Evolutionary conservation across 2,329 filamentous ascomycete genomes (phyloP).

Genomic region (Amesomyces nigricolor): DNA sequence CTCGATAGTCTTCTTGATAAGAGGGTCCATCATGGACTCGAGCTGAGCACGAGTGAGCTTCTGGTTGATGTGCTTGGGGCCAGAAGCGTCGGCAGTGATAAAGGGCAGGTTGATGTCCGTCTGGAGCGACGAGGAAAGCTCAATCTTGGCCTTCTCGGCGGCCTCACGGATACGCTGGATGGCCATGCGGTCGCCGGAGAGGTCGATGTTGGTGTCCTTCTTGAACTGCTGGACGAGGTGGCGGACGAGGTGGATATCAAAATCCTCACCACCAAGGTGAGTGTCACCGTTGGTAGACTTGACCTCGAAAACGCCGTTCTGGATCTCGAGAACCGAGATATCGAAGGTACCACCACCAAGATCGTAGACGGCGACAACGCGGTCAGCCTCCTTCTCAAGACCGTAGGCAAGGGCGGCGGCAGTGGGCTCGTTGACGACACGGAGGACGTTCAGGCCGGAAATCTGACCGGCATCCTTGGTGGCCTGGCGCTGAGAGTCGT

Average conservation of each 20-base stretch:
- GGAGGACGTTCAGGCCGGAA: conserved; percentile 89
- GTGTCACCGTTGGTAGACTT: conserved; percentile 99
- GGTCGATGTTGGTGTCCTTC: conserved; percentile 87
- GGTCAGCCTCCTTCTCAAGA: conserved; percentile 88
- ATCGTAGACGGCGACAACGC: conserved; percentile 92
- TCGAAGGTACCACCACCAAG: conserved; percentile 98
- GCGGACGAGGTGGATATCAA: conserved; percentile 90
- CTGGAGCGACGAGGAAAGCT: conserved; percentile 88
- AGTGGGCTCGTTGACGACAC: conserved; percentile 97
- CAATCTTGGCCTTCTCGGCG: conserved; percentile 98
- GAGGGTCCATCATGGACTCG: conserved; percentile 83
- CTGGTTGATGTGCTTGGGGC: conserved; percentile 96
- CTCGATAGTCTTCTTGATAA: conserved; percentile 81
- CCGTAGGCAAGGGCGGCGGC: conserved; percentile 94
- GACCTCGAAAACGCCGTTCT: conserved; percentile 97
- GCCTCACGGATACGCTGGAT: conserved; percentile 99
- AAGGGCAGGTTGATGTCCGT: conserved; percentile 98
- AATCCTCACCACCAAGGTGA: conserved; percentile 96
- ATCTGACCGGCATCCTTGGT: conserved; percentile 99
- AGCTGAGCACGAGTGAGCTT: conserved; percentile 92
- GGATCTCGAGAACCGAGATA: conserved; percentile 96
- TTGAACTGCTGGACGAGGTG: conserved; percentile 95
- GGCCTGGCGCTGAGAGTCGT: conserved; percentile 94
- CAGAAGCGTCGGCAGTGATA: conserved; percentile 92
- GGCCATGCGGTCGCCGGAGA: conserved; percentile 90